These are phyloP conservation scores for Microglena sp. DNA, from an alignment of 139 green algal genomes.

Conservation along the genomic window DNA sequence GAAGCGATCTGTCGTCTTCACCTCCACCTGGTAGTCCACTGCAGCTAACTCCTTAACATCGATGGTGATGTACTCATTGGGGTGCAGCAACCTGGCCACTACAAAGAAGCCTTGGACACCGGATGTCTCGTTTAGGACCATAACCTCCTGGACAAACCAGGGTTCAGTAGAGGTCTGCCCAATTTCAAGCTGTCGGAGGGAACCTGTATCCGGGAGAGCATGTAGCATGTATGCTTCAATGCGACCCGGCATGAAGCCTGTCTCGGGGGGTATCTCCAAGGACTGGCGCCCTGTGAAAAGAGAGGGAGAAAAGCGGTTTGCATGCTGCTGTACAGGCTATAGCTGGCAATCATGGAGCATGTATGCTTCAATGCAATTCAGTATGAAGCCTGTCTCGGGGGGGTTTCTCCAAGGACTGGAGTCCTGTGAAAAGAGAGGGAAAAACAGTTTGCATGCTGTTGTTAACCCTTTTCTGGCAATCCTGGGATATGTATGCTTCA, in stretches of 20 bases:
- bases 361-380: conserved; percentile 20
- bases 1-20: conserved; percentile 31
- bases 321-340: no score
- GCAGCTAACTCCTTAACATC: neutral
- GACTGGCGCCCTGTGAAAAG: conserved; percentile 16
- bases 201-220: conserved; percentile 13
- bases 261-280: conserved; percentile 15
- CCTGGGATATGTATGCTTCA: conserved; percentile 20
- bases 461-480: no score
- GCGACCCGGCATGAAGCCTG: conserved; percentile 23
- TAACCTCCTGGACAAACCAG: conserved; percentile 20
- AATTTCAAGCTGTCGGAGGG: conserved; percentile 29
- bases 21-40: conserved; percentile 38
- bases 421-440: no score
- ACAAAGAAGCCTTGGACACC: conserved; percentile 21
- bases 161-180: conserved; percentile 10
- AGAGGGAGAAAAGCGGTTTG: neutral
- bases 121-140: conserved; percentile 29
- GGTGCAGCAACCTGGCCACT: conserved; percentile 9
- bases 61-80: neutral
- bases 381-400: conserved; percentile 23
- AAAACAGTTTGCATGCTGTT: neutral
- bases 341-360: conserved; percentile 12
- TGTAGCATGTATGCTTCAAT: conserved; percentile 24
- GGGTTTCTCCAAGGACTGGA: conserved; percentile 17